phyloP scores from a whole-genome alignment of 805 yeast genomes.

The Pichia heedii region DNA sequence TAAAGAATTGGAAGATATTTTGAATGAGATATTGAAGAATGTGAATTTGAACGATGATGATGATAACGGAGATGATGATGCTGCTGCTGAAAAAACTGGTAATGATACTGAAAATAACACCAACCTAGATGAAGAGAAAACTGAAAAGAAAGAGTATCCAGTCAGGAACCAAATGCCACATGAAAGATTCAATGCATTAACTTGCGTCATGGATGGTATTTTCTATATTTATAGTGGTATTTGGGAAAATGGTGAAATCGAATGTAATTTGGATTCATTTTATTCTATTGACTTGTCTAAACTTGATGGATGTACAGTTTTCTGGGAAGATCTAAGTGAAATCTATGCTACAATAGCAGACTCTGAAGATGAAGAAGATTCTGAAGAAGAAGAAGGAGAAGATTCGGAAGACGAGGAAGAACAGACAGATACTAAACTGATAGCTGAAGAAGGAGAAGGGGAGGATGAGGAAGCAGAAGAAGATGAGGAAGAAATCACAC shows the following conservation, averaged over 20 bases:
- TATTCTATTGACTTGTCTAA: conserved; percentile 80
- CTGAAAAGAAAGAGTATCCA: conserved; percentile 36
- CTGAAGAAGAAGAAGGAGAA: conserved; percentile 61
- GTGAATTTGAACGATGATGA: conserved; percentile 55
- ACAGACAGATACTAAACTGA: conserved; percentile 35
- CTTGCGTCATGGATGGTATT: conserved; percentile 77
- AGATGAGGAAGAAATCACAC: conserved; percentile 50
- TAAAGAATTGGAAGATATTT: conserved; percentile 71
- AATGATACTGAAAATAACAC: conserved; percentile 29
- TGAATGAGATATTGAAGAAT: conserved; percentile 63
- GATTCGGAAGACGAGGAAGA: conserved; percentile 42
- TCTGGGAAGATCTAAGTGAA: conserved; percentile 79
- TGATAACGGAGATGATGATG: conserved; percentile 17
- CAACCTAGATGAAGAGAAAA: conserved; percentile 28
- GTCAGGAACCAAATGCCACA: conserved; percentile 66
- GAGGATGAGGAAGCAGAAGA: conserved; percentile 65
- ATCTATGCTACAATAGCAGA: conserved; percentile 42
- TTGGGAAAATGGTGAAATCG: conserved; percentile 84
- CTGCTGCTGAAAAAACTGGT: conserved; percentile 25
- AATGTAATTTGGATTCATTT: conserved; percentile 73
- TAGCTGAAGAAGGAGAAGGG: conserved; percentile 37
- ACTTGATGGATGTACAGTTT: conserved; percentile 77
- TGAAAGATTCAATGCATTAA: conserved; percentile 76
- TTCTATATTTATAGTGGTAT: conserved; percentile 84
- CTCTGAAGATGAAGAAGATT: conserved; percentile 61